These are phyloP conservation scores for Plantago ovata DNA, from an alignment of 257 asterid species.

Conservation along the genomic window DNA sequence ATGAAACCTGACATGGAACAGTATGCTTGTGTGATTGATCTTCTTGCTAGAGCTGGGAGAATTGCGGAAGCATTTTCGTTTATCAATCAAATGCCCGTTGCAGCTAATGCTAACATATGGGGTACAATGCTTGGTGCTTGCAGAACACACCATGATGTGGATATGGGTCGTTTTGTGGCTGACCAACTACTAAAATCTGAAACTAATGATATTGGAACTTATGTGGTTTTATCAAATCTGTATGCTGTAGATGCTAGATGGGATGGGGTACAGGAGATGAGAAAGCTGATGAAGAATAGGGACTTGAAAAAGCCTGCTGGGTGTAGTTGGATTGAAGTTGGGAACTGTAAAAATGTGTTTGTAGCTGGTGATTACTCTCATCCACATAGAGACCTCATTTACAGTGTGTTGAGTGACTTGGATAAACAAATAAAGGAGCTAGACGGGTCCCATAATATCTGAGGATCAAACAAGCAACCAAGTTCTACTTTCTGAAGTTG, in stretches of 20 bases:
- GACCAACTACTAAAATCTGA: constrained; percentile 37
- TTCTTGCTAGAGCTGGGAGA: constrained; percentile 73
- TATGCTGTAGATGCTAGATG: constrained; percentile 79
- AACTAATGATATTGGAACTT: constrained; percentile 56
- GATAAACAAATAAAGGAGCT: constrained; percentile 62
- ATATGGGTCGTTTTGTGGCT: constrained; percentile 46
- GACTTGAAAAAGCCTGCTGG: constrained; percentile 86
- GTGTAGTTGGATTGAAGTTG: constrained; percentile 93
- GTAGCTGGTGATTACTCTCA: constrained; percentile 77
- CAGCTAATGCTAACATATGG: constrained; percentile 63
- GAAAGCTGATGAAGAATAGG: constrained; percentile 58
- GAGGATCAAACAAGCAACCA: constrained; percentile 13
- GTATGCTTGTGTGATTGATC: constrained; percentile 78
- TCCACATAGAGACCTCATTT: constrained; percentile 44
- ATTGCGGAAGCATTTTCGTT: constrained; percentile 59
- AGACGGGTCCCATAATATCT: constrained; percentile 21
- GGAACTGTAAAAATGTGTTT: constrained; percentile 44
- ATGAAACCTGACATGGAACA: constrained; percentile 75
- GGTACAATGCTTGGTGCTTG: constrained; percentile 77
- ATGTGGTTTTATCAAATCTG: constrained; percentile 64
- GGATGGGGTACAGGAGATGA: constrained; percentile 75
- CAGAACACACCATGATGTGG: constrained; percentile 61
- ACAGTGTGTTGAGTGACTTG: constrained; percentile 39
- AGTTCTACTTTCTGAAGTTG: not conserved
- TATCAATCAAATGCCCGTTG: constrained; percentile 51